Percentiles rank a stretch among this genome's conserved stretches.
These are phyloP conservation scores for Aspergillus ostianus DNA, from an alignment of 495 filamentous ascomycete species.

Conservation along the genomic window DNA sequence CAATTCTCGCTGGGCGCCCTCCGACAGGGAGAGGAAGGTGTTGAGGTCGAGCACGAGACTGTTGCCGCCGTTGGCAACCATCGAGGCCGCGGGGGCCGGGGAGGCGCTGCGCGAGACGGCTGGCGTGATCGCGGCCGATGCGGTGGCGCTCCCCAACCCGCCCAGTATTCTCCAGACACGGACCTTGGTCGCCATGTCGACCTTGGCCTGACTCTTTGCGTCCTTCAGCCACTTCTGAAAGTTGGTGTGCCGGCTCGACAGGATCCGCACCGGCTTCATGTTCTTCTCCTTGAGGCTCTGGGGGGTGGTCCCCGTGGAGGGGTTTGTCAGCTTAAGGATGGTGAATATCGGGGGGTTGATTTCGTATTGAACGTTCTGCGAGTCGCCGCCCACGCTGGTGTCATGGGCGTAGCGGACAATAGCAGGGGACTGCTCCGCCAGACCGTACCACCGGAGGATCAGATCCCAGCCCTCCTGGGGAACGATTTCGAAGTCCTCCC, in stretches of 20 bases:
- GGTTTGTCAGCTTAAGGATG: slow-evolving; percentile 71
- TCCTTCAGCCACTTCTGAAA: slow-evolving; percentile 73
- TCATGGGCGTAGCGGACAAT: slow-evolving; percentile 79
- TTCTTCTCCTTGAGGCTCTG: slow-evolving; percentile 60
- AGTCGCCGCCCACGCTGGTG: slow-evolving; percentile 55
- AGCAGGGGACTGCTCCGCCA: slow-evolving; percentile 64
- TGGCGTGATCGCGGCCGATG: slow-evolving; percentile 55
- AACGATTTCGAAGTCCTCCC: slow-evolving; percentile 73
- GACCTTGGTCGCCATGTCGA: slow-evolving; percentile 69
- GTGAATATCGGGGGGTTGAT: slow-evolving; percentile 83
- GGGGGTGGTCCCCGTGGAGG: slow-evolving; percentile 53
- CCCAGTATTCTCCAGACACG: slow-evolving; percentile 73
- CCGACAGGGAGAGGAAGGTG: slow-evolving; percentile 65
- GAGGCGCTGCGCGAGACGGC: slow-evolving; percentile 56
- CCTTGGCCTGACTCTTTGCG: slow-evolving; percentile 61
- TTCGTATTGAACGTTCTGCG: slow-evolving; percentile 75
- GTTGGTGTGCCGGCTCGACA: slow-evolving; percentile 64
- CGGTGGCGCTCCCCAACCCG: slow-evolving; percentile 40
- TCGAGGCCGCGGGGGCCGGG: slow-evolving; percentile 39
- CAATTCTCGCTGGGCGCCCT: slow-evolving; percentile 66
- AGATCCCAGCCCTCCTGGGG: slow-evolving; percentile 78
- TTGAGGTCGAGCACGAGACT: slow-evolving; percentile 71
- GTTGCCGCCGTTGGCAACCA: slow-evolving; percentile 53
- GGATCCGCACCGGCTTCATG: slow-evolving; percentile 55
- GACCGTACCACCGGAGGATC: slow-evolving; percentile 77